These are phyloP conservation scores for Purpureocillium lavendulum DNA, from an alignment of 2,329 filamentous ascomycete genomes.

Conservation along the genomic window DNA sequence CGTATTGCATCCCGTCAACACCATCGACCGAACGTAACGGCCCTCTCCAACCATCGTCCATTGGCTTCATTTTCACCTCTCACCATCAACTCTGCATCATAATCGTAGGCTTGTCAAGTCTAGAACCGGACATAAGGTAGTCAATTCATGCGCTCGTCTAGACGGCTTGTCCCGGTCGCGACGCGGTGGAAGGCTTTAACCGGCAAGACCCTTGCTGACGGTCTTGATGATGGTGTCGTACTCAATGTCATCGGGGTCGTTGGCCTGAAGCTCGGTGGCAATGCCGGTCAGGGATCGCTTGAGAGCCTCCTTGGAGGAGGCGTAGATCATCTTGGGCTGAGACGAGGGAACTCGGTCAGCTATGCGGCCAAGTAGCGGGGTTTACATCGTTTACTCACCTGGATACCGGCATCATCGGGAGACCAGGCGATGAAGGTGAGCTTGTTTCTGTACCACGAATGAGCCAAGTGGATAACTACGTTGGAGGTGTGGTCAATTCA, in stretches of 20 bases:
- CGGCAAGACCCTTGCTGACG: constrained; percentile 54
- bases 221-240: constrained; percentile 60
- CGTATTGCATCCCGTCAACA: constrained; percentile 1
- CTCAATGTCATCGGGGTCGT: constrained; percentile 77
- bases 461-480: constrained; percentile 8
- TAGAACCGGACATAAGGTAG: constrained; percentile 16
- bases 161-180: constrained; percentile 5
- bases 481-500: constrained; percentile 7
- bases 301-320: constrained; percentile 78
- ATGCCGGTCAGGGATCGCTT: constrained; percentile 72
- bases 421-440: constrained; percentile 74
- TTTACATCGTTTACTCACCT: constrained; percentile 36
- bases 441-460: constrained; percentile 51
- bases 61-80: constrained; percentile 3
- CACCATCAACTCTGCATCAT: constrained; percentile 17
- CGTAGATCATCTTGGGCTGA: constrained; percentile 84
- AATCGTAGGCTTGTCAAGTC: constrained; percentile 14
- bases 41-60: constrained; percentile 2
- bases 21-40: constrained; percentile 3
- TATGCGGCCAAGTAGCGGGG: background rate
- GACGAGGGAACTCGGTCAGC: background rate
- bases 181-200: constrained; percentile 21
- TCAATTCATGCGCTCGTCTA: constrained; percentile 15
- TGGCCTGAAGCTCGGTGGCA: constrained; percentile 72
- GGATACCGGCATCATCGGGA: constrained; percentile 70